phyloP scores from a whole-genome alignment of 2,329 filamentous ascomycete genomes.

The Alternaria rosae region DNA sequence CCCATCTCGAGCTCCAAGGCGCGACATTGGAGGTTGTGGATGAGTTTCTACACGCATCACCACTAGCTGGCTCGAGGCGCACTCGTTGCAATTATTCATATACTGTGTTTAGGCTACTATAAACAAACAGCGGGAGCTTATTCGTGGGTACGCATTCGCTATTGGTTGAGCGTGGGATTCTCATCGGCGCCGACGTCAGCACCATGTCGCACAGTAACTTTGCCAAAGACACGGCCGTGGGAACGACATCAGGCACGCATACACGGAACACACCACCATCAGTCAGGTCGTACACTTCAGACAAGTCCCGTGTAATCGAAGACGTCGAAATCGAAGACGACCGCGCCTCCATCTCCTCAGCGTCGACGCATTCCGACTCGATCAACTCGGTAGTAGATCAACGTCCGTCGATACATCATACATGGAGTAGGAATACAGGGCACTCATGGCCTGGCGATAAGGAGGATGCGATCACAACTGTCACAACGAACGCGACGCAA shows the following conservation, averaged over 20 bases:
- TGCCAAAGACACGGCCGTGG: conserved; percentile 19
- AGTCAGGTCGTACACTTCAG: conserved; percentile 3
- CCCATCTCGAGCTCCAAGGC: conserved; percentile 3
- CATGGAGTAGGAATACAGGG: conserved; percentile 45
- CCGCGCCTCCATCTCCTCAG: conserved; percentile 32
- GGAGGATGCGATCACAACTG: conserved; percentile 32
- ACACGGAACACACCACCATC: background rate
- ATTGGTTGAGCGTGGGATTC: conserved; percentile 1
- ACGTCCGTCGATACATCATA: conserved; percentile 39
- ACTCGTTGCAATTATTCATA: background rate
- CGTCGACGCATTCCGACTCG: conserved; percentile 31
- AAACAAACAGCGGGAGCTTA: background rate
- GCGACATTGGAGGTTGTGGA: background rate
- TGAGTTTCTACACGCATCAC: background rate
- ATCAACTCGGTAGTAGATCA: conserved; percentile 30
- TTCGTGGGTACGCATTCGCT: background rate
- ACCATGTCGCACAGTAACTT: conserved; percentile 10
- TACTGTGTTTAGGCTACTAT: background rate
- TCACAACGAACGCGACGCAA: conserved; percentile 48
- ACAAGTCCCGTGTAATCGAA: conserved; percentile 12
- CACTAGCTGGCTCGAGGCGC: background rate
- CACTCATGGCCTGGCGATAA: conserved; percentile 38
- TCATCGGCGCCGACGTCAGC: conserved; percentile 7
- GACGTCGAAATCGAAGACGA: conserved; percentile 22
- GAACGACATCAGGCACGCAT: background rate